Evolutionary conservation across 371 early-diverging fungal genomes (phyloP), one percentile per base, ranked within the genome.

Genomic region (Choanephora cucurbitarum): DNA sequence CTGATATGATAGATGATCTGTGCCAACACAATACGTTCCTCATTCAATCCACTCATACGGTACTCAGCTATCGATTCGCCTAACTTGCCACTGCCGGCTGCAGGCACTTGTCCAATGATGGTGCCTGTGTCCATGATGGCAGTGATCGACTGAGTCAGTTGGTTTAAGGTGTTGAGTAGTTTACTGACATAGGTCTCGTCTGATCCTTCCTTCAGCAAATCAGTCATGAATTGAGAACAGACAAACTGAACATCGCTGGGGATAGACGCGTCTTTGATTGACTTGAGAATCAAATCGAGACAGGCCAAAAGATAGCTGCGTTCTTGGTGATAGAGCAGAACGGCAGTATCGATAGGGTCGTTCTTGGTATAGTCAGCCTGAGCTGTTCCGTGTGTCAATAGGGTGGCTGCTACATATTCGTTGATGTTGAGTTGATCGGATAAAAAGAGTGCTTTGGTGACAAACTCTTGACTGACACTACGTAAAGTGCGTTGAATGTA

Each of bases 341-440:
- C 82, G 5, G 91, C 85, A 0, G 84, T 80, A 43, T 88, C 87
- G 23, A 86, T 72, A 0, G 83, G 65, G n/a, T 80, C 73, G 22
- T 82, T 71, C 57, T 84, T 83, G 37, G 73, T 81, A 50, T 73
- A 60, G 22, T 79, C 66, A 44, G 75, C 66, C 32, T 76, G 73
- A 10, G 74, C 62, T 32, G 82, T 69, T 0, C 87, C 93, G 55
- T 80, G 60, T 53, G 86, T 81, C 41, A 93, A 72, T 5, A 94
- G 70, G 1, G 86, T 75, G 1, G 92, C 82, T 10, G 94, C 94
- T 5, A 82, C 66, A 58, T 84, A 72, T 66, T 95, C 95, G 66
- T 90, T 87, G 44, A 94, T 78, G 21, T 85, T 78, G 40, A 96
- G 79, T 55, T 91, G 83, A 68, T 94, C 91, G 2, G 92, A 89